Evolutionary conservation across 441 rosid genomes (phyloP), one percentile per base, ranked within the genome.

Genomic region (Pelargonium hybrid): DNA sequence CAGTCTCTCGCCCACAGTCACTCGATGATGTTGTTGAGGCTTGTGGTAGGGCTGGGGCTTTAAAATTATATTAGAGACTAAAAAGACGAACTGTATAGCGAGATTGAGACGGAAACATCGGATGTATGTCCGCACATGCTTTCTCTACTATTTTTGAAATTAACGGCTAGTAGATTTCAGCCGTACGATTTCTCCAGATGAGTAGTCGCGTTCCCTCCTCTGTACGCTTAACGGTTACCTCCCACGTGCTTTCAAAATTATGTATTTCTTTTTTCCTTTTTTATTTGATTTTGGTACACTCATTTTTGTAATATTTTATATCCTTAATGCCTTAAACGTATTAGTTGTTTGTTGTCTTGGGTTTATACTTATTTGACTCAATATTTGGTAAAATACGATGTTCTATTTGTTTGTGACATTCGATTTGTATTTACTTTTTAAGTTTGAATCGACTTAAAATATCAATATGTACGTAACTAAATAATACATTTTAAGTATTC

Each of bases 41-140:
- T 17, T 7, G 62, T 56, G 62, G 23, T 56, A 23, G 62, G 23
- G 62, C 1, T 56, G 20, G 23, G 63, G 41, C n/a, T 52, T 52
- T 21, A 52, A 52, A 52, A 52, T 11, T 48, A 5, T 34, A 34
- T 34, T 5, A 34, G 39, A 34, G 39, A 34, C 39, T 34, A 34
- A 54, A 54, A 15, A 54, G 61, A 54, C 61, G 25, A 54, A 54
- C 61, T 54, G 61, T 54, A 54, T 54, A 20, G 61, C 61, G 61
- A 54, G 61, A 54, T 54, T 17, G 14, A 18, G 25, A 54, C 61
- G 23, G 61, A 52, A 52, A 52, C 59, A 52, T 52, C 59, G 59
- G 59, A 52, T 52, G 8, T 54, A 9, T 54, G 61, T 54, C 61
- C 61, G 61, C 61, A 54, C 61, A 54, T 54, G 61, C 61, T 54